Base-by-base conservation (phyloP, 192 early-diverging fungal species). In the Mortierella antarctica region DNA sequence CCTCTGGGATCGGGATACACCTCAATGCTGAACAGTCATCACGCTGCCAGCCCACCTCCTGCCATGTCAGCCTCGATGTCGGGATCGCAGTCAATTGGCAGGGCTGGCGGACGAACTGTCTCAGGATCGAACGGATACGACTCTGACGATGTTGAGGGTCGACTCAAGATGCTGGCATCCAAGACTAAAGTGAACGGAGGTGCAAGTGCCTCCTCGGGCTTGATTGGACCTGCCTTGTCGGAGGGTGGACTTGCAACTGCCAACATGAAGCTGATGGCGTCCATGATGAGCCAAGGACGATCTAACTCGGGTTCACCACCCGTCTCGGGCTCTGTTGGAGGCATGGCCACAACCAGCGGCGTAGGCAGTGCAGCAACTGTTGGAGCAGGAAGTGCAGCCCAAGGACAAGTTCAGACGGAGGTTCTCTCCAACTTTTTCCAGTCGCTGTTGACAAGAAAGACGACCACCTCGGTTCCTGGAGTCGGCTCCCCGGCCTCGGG, bases 391-490 rank as follows among this genome's bases (percentile, higher is more conserved):
- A 18, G 54, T 52, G 51, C 76, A 65, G 57, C 73, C 42, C 31
- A 57, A n/a, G 73, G 74, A 18, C 71, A 80, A 23, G 70, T 86
- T 8, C 86, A 94, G 68, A 93, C 91, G 67, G 95, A 95, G 80
- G 94, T 95, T 7, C 83, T 97, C 20, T 91, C 93, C 20, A 93
- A 93, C 73, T 98, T 97, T 74, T 98, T 97, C 90, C 92, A 96
- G 81, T 93, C 91, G 13, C 87, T 98, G 60, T 87, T 95, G 48
- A 88, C 85, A 8, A 88, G 91, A 39, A 92, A 89, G 67, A 84
- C 85, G 18, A 82, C 82, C 2, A 74, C 31, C 3, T 31, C 31
- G 31, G 31, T 31, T 31, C 31, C 31, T 31, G 31, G 31, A 31
- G 31, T 31, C 31, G 31, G 31, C 13, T 53, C 52, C 6, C 52